Evolutionary conservation across 2,329 filamentous ascomycete species (phyloP).

Genomic region (Daldinia sp.): DNA sequence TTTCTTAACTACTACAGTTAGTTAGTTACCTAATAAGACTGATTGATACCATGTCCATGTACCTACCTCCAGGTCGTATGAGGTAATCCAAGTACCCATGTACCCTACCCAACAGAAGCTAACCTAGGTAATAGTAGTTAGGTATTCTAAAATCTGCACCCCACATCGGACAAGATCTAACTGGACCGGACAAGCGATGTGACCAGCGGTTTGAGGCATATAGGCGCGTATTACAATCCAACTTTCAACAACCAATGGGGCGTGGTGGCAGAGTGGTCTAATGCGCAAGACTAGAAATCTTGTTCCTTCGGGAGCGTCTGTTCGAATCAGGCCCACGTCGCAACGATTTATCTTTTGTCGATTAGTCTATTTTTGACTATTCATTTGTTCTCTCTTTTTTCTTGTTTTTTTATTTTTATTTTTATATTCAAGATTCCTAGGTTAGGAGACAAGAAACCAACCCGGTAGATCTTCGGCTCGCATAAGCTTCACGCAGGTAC

Average conservation of each 20-base stretch:
- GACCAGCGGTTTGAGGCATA: neutral
- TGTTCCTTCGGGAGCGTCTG: conserved; percentile 42
- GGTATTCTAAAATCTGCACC: neutral
- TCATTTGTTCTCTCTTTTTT: neutral
- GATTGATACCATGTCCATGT: too few relatives aligned
- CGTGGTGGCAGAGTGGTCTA: conserved; percentile 39
- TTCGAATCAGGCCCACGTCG: conserved; percentile 44
- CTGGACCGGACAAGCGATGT: neutral
- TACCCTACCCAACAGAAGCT: neutral
- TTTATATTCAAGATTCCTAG: neutral
- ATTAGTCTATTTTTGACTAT: too few relatives aligned
- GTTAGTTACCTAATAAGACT: too few relatives aligned
- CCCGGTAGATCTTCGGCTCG: neutral
- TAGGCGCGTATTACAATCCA: neutral
- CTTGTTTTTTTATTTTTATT: neutral
- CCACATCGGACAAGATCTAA: neutral
- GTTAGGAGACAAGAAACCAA: too few relatives aligned
- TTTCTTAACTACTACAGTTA: too few relatives aligned
- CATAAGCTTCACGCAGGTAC: neutral
- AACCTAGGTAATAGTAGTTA: too few relatives aligned
- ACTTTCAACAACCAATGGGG: conserved; percentile 10
- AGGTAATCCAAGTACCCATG: neutral
- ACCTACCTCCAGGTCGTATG: neutral
- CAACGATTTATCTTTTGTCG: conserved; percentile 9
- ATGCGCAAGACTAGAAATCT: conserved; percentile 43